phyloP scores from a whole-genome alignment of 495 filamentous ascomycete genomes.

The Alectoria sarmentosa region DNA sequence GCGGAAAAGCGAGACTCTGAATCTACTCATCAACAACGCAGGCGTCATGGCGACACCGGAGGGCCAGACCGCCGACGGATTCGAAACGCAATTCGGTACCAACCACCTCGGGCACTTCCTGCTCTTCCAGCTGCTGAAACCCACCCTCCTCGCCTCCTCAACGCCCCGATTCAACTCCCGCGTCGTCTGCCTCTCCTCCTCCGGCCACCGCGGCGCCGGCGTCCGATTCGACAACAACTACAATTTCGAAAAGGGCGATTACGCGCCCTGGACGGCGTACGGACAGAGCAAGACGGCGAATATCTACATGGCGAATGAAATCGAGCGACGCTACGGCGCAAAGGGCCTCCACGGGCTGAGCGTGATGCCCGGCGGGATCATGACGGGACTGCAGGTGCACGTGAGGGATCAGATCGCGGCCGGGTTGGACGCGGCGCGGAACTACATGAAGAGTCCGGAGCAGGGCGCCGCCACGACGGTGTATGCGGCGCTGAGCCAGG shows the following conservation, averaged over 20 bases:
- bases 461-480: constrained; percentile 40
- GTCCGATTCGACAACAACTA: constrained; percentile 33
- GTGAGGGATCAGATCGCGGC: constrained; percentile 23
- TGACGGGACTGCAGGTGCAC: constrained; percentile 25
- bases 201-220: constrained; percentile 31
- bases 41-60: constrained; percentile 31
- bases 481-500: constrained; percentile 35
- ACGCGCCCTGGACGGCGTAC: constrained; percentile 35
- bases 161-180: constrained; percentile 37
- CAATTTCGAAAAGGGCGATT: constrained; percentile 32
- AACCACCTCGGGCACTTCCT: constrained; percentile 49
- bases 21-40: constrained; percentile 35
- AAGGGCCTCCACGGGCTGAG: constrained; percentile 35
- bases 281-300: constrained; percentile 37
- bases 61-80: constrained; percentile 38
- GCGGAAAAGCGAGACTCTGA: constrained; percentile 31
- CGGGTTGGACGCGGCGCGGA: constrained; percentile 18
- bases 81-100: constrained; percentile 44
- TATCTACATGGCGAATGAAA: constrained; percentile 39
- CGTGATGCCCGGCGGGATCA: constrained; percentile 38
- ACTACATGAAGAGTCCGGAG: constrained; percentile 30
- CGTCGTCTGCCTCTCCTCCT: constrained; percentile 37
- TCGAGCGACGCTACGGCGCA: constrained; percentile 35
- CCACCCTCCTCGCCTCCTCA: constrained; percentile 34
- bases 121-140: constrained; percentile 44